Evolutionary conservation across 768 basidiomycete genomes (phyloP).

Genomic region (Lentinus tigrinus): DNA sequence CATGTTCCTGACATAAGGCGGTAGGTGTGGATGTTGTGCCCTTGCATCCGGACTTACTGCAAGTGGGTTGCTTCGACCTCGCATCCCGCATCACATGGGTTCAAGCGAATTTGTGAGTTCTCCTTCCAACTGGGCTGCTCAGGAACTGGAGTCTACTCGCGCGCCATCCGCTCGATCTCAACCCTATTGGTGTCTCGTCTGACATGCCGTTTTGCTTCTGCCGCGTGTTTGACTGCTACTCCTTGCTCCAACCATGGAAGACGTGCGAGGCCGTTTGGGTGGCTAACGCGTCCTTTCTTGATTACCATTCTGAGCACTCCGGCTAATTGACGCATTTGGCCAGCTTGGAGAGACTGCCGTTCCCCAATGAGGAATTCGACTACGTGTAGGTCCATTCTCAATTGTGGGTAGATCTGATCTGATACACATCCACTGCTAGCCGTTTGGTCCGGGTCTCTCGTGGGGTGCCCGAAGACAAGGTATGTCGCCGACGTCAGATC

Average conservation of each 20-base stretch:
- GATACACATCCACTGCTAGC: conserved; percentile 30
- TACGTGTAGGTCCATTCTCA: conserved; percentile 54
- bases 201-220: not conserved
- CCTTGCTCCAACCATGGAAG: no score
- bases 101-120: conserved; percentile 66
- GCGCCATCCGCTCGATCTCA: not conserved
- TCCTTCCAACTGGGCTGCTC: not conserved
- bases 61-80: conserved; percentile 55
- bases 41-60: conserved; percentile 65
- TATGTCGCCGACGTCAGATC: conserved; percentile 23
- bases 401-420: conserved; percentile 11
- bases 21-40: conserved; percentile 71
- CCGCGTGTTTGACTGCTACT: no score
- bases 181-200: no score
- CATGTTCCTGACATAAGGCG: not conserved
- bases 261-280: no score
- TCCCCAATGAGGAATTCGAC: conserved; percentile 72
- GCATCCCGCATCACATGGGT: conserved; percentile 68
- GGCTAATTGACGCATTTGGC: conserved; percentile 42
- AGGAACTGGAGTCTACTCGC: not conserved
- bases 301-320: conserved; percentile 29
- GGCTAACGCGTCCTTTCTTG: conserved; percentile 4
- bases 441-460: conserved; percentile 71
- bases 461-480: conserved; percentile 76
- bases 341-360: conserved; percentile 70